phyloP scores from a whole-genome alignment of 306 rosid species.

The Lathyrus sativus region DNA sequence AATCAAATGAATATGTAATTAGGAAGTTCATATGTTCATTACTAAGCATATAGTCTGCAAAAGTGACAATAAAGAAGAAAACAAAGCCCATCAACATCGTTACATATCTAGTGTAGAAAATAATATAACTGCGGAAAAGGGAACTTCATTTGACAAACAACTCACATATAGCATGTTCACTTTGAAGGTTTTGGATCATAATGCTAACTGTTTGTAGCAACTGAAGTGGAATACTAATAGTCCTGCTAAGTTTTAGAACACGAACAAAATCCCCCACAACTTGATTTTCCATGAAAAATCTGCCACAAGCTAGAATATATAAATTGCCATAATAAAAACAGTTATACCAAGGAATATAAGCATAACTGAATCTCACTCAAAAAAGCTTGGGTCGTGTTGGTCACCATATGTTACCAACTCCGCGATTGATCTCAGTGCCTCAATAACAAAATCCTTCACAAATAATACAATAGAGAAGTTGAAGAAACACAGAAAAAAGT shows the following conservation, averaged over 20 bases:
- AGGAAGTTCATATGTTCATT: constrained; percentile 78
- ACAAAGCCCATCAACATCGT: constrained; percentile 9
- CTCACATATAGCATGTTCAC: constrained; percentile 91
- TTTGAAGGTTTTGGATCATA: constrained; percentile 84
- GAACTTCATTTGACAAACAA: constrained; percentile 42
- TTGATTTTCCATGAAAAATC: constrained; percentile 94
- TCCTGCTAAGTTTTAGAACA: constrained; percentile 66
- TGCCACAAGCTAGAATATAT: constrained; percentile 47
- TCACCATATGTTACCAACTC: constrained; percentile 91
- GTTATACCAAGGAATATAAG: constrained; percentile 34
- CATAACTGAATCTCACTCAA: constrained; percentile 69
- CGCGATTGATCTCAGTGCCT: constrained; percentile 85
- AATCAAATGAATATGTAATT: constrained; percentile 75
- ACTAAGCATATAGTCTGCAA: constrained; percentile 86
- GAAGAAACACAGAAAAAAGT: constrained; percentile 21
- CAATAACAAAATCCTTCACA: constrained; percentile 77
- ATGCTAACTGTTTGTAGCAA: constrained; percentile 83
- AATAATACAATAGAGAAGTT: constrained; percentile 38
- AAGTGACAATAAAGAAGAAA: constrained; percentile 18
- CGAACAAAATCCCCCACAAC: constrained; percentile 84
- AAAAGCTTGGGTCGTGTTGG: constrained; percentile 79
- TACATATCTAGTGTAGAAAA: constrained; percentile 32
- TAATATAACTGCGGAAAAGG: constrained; percentile 35
- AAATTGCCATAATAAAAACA: constrained; percentile 34
- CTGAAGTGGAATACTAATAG: constrained; percentile 67